A percentile compares a stretch with the other conserved stretches of the same genome.
phyloP scores from a whole-genome alignment of 176 grass and related monocot genomes.

The Luzula sylvatica region DNA sequence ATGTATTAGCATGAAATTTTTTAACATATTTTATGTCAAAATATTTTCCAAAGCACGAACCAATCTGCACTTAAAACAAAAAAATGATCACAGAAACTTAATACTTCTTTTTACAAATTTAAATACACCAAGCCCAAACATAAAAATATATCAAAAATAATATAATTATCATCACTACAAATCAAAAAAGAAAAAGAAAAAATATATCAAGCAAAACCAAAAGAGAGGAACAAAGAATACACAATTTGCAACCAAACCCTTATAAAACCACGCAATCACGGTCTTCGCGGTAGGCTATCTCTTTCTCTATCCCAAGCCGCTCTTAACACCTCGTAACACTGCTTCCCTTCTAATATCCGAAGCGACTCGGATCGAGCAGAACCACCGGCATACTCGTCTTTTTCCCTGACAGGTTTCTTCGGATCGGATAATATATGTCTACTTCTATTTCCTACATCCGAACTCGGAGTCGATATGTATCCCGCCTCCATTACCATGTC shows the following conservation, averaged over 20 bases:
- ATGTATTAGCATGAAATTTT: no score
- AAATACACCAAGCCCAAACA: not conserved
- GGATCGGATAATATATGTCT: constrained; percentile 37
- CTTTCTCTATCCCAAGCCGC: constrained; percentile 57
- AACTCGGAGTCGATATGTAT: constrained; percentile 46
- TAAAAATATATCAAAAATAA: constrained; percentile 23
- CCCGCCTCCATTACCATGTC: constrained; percentile 62
- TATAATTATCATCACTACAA: constrained; percentile 18
- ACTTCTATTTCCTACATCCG: constrained; percentile 55
- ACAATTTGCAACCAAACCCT: constrained; percentile 18
- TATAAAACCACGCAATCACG: constrained; percentile 16
- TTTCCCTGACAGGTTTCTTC: constrained; percentile 23
- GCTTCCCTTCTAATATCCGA: constrained; percentile 29
- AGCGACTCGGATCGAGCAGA: constrained; percentile 33
- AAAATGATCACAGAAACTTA: no score
- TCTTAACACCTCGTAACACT: constrained; percentile 37
- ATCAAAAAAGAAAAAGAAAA: not conserved
- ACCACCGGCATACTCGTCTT: constrained; percentile 25
- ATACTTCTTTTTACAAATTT: no score
- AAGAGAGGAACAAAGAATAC: constrained; percentile 36
- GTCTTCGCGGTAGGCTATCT: constrained; percentile 45
- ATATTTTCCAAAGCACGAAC: no score
- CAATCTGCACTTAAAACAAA: no score
- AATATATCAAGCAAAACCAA: not conserved
- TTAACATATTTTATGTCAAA: no score